Base-by-base conservation (phyloP, 1,139 yeast species). In the Pichia sp. region DNA sequence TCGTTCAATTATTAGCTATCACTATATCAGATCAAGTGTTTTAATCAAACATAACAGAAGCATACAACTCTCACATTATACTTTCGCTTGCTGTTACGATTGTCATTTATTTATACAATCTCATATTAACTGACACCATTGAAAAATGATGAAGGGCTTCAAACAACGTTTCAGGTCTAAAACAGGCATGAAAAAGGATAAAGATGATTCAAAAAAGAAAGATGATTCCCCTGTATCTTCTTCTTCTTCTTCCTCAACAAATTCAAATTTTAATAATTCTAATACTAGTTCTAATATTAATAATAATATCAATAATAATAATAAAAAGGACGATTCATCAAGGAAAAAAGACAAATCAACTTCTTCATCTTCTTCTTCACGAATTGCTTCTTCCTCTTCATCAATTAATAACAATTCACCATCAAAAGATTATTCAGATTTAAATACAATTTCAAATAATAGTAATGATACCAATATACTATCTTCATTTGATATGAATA, bases 101-200 rank as follows among this genome's bases (percentile, higher is more conserved):
- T 18, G 18, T 18, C 18, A 18, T 18, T 18, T 18, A 7, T 8
- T n/a, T 31, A 30, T 18, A 7, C 11, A 9, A 7, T 30, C 26
- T 18, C 7, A 18, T 30, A 34, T 25, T 30, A 34, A 33, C 18
- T 34, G 27, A 8, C 9, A 18, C 32, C 28, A 8, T 38, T 26
- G 41, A 32, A 61, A 53, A 38, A 65, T 65, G 69, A 65, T 65
- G 68, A 65, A 62, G 54, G 67, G 68, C 8, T 64, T 65, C 52
- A 65, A 63, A 46, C 67, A 65, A 50, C 56, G 67, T 49, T 63
- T 65, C 46, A 62, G 65, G 49, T 57, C 66, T 9, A 63, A 59
- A 42, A 48, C 65, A n/a, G 54, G 59, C 39, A 58, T 57, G 46
- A 56, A 58, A 46, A 56, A 60, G 50, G 55, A 56, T 35, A 56